These are phyloP conservation scores for Quercus robur DNA, from an alignment of 306 rosid genomes.

Conservation along the genomic window DNA sequence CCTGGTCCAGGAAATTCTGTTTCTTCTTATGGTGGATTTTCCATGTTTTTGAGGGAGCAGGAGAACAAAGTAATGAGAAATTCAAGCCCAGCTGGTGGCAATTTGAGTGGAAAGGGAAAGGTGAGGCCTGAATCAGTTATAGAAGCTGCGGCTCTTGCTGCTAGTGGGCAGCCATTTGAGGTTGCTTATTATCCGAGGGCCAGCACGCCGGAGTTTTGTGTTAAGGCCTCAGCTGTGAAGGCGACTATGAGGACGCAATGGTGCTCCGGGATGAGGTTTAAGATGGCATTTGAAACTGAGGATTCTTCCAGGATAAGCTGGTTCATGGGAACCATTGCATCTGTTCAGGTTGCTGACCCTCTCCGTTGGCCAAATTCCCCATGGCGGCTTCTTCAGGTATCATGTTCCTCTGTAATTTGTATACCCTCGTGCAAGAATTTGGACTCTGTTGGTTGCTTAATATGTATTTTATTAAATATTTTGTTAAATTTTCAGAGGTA, in stretches of 20 bases:
- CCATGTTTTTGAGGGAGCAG: conserved; percentile 57
- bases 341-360: conserved; percentile 81
- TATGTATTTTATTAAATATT: background rate
- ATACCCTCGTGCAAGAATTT: background rate
- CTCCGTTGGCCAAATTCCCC: conserved; percentile 93
- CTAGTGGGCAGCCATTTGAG: conserved; percentile 67
- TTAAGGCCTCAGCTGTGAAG: conserved; percentile 63
- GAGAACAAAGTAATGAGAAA: conserved; percentile 48
- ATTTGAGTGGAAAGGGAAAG: conserved; percentile 31
- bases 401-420: background rate
- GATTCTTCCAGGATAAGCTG: conserved; percentile 95
- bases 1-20: conserved; percentile 31
- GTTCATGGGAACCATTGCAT: conserved; percentile 94
- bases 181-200: conserved; percentile 79
- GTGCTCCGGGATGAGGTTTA: conserved; percentile 93
- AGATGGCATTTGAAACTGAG: conserved; percentile 99
- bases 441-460: background rate
- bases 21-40: conserved; percentile 54
- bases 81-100: conserved; percentile 25
- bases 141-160: conserved; percentile 67
- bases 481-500: background rate
- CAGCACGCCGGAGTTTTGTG: conserved; percentile 86
- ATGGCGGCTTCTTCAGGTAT: conserved; percentile 98
- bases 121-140: conserved; percentile 71
- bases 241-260: conserved; percentile 83